Conservation (phyloP, 352 stramenopile genomes). For the Phytophthora pluvialis region DNA sequence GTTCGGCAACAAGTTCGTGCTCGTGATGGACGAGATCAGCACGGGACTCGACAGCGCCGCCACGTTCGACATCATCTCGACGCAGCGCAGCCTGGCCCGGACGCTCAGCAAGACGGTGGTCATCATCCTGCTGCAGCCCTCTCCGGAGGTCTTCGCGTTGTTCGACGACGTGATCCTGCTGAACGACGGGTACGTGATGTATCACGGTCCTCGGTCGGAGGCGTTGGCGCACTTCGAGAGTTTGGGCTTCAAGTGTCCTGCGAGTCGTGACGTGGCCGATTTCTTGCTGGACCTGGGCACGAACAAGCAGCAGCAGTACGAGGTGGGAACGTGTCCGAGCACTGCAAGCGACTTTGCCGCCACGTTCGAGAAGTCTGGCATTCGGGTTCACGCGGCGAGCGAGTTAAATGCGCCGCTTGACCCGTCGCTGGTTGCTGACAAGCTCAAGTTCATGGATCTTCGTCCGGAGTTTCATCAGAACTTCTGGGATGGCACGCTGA, state of each 20-base stretch:
- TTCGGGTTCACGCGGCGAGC: conserved; percentile 6
- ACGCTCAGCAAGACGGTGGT: conserved; percentile 45
- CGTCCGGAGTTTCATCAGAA: conserved; percentile 31
- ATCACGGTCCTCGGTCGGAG: conserved; percentile 67
- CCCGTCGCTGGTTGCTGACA: conserved; percentile 1
- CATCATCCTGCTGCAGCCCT: conserved; percentile 85
- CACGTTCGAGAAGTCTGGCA: conserved; percentile 20
- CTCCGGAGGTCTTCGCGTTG: conserved; percentile 62
- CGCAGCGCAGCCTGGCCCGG: conserved; percentile 49
- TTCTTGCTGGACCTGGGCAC: conserved; percentile 48
- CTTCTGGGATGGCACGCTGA: conserved; percentile 21
- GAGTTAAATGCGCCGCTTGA: conserved; percentile 12
- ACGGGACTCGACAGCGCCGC: conserved; percentile 83
- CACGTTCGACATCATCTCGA: conserved; percentile 38
- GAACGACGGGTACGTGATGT: conserved; percentile 87
- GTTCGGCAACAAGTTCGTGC: conserved; percentile 63
- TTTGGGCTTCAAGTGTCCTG: conserved; percentile 54
- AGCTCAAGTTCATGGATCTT: conserved; percentile 26
- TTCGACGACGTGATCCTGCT: conserved; percentile 93
- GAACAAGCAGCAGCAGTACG: conserved; percentile 40
- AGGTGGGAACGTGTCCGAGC: conserved; percentile 1
- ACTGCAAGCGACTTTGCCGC: conserved; percentile 21
- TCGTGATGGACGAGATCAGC: conserved; percentile 47
- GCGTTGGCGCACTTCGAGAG: conserved; percentile 72
- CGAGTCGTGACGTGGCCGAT: conserved; percentile 44